Percentiles rank a stretch among this genome's conserved stretches.
Evolutionary conservation across 257 asterid genomes (phyloP).

Genomic region (Fraxinus pennsylvanica): DNA sequence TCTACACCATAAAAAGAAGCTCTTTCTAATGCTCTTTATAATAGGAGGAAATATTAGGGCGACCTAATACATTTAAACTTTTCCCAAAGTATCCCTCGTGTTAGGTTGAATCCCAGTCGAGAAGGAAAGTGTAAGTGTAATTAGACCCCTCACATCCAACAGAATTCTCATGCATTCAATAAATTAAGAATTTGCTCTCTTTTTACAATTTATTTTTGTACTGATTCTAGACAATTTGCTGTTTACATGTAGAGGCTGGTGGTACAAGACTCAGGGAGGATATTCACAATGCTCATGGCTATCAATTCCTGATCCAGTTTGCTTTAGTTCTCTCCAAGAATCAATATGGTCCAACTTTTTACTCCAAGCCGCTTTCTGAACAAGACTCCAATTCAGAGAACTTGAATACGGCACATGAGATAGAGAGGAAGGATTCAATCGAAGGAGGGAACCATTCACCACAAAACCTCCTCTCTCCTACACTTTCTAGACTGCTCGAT

Average conservation of each 20-base stretch:
- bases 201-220: background rate
- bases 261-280: constrained; percentile 90
- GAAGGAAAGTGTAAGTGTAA: background rate
- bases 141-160: constrained; percentile 11
- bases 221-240: constrained; percentile 38
- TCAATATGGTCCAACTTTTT: constrained; percentile 48
- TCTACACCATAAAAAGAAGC: background rate
- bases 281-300: constrained; percentile 97
- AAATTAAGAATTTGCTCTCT: background rate
- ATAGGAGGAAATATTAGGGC: background rate
- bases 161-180: constrained; percentile 17
- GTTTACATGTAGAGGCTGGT: constrained; percentile 80
- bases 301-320: constrained; percentile 95
- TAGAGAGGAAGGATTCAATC: constrained; percentile 35
- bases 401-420: constrained; percentile 38
- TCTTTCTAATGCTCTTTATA: background rate
- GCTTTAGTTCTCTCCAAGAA: constrained; percentile 76
- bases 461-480: constrained; percentile 74
- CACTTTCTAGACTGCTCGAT: constrained; percentile 88
- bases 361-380: constrained; percentile 41
- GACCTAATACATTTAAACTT: background rate
- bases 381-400: constrained; percentile 47
- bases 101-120: background rate
- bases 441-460: constrained; percentile 43
- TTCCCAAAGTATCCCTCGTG: background rate